Conservation (phyloP, 192 early-diverging fungal species). For the Mortierella antarctica region DNA sequence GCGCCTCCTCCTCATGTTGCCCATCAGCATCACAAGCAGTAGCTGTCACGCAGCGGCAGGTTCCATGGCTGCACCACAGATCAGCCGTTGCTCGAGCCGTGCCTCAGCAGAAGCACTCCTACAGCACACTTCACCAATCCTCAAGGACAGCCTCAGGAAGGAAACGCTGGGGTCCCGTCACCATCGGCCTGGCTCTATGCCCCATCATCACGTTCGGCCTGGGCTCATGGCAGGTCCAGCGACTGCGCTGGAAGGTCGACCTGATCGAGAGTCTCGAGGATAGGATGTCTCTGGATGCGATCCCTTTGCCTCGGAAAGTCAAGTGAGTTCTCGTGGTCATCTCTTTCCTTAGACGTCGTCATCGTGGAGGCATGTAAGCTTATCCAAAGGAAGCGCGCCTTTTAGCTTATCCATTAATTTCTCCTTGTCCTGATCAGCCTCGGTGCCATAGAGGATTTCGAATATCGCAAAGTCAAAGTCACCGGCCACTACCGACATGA, state of each 20-base stretch:
- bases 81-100: too few species aligned
- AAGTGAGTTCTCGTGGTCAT: slow-evolving; percentile 48
- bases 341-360: not conserved
- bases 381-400: slow-evolving; percentile 22
- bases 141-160: slow-evolving; percentile 36
- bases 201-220: slow-evolving; percentile 76
- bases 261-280: slow-evolving; percentile 82
- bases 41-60: too few species aligned
- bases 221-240: slow-evolving; percentile 89
- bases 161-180: slow-evolving; percentile 38
- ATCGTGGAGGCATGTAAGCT: not conserved
- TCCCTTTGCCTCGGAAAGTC: slow-evolving; percentile 75
- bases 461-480: slow-evolving; percentile 81
- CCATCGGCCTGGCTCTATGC: slow-evolving; percentile 52
- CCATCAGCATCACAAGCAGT: too few species aligned
- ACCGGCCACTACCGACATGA: slow-evolving; percentile 77
- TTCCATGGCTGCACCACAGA: too few species aligned
- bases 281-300: slow-evolving; percentile 65
- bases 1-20: too few species aligned
- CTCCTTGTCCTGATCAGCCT: slow-evolving; percentile 4
- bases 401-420: not conserved
- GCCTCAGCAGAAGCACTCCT: not conserved
- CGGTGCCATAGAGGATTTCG: slow-evolving; percentile 66
- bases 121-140: slow-evolving; percentile 29
- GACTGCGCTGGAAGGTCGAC: slow-evolving; percentile 88